A percentile compares a stretch with the other conserved stretches of the same genome.
Conservation (phyloP, 2,329 filamentous ascomycete species). For the Fusarium sp. region DNA sequence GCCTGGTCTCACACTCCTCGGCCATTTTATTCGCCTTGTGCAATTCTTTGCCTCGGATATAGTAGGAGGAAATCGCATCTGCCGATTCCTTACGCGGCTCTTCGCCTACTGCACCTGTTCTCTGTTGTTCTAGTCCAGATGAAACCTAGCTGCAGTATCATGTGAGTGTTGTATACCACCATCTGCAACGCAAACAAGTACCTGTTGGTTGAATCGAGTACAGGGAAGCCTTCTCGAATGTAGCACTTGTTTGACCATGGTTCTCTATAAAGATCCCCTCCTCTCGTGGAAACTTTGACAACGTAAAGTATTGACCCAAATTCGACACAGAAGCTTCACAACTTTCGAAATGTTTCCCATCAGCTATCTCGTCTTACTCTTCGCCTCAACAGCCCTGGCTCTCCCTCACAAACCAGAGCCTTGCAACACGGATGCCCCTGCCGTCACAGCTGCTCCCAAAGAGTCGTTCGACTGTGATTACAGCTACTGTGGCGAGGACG, state of each 20-base stretch:
- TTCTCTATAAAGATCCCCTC: constrained; percentile 3
- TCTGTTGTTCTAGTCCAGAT: constrained; percentile 4
- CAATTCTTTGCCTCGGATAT: constrained; percentile 14
- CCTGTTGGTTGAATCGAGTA: not conserved
- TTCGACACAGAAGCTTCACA: not conserved
- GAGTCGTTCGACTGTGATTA: constrained; percentile 47
- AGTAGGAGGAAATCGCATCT: constrained; percentile 16
- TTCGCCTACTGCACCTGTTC: constrained; percentile 9
- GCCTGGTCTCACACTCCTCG: constrained; percentile 1
- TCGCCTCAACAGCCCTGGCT: constrained; percentile 9
- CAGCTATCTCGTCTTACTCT: constrained; percentile 9
- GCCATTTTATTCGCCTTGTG: constrained; percentile 13
- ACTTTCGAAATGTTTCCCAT: constrained; percentile 11
- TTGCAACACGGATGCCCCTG: not conserved
- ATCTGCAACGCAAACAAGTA: constrained; percentile 21
- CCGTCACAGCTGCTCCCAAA: constrained; percentile 16
- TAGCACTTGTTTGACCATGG: not conserved
- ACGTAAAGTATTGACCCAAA: not conserved
- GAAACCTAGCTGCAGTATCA: not conserved
- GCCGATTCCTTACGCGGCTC: constrained; percentile 3
- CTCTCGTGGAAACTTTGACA: not conserved
- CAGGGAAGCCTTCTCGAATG: constrained; percentile 6
- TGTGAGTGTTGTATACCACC: not conserved
- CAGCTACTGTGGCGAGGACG: constrained; percentile 50
- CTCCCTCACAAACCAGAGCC: constrained; percentile 6